Evolutionary conservation across 1,139 yeast genomes (phyloP), one percentile per base, ranked within the genome.

Genomic region (Kazachstania sp.): DNA sequence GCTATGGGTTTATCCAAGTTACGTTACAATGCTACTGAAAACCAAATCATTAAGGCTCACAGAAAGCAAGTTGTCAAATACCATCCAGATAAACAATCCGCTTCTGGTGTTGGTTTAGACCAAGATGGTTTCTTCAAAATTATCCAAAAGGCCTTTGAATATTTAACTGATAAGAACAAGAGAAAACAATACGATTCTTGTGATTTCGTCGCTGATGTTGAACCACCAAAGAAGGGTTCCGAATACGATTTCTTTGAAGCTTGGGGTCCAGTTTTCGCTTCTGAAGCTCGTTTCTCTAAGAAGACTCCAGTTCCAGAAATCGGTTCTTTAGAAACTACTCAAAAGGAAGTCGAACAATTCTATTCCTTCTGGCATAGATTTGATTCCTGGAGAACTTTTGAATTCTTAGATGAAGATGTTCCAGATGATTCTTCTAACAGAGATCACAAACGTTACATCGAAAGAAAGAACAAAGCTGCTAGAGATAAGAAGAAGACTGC

Each of bases 361-460:
- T 92, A 92, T 75, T 73, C 77, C 50, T 87, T 86, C 77, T 92
- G 94, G 92, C 88, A 88, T 71, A 84, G 85, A 69, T 87, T 92
- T 61, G 97, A 92, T 68, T 92, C 98, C 31, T 92, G 99, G 99
- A 87, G 95, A 76, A 76, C 96, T 42, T 92, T 92, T 66, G 99
- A 92, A 74, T 92, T 90, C 73, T 80, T 90, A 69, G 99, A 92
- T 66, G 98, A 92, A 74, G 99, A 92, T 68, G 97, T 90, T 64
- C 99, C 99, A 57, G 99, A 92, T 74, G 99, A 92, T 72, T 86
- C 97, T 53, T 86, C 95, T 54, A 94, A 92, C 81, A 88, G 99
- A 78, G 98, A 92, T 69, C 95, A 92, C 79, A 92, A 92, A 77
- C 95, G 99, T 74, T 86, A 88, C 75, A 84, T 90, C 61, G 98